Conservation (phyloP, 441 rosid species). For the Pelargonium cotyledonis region DNA sequence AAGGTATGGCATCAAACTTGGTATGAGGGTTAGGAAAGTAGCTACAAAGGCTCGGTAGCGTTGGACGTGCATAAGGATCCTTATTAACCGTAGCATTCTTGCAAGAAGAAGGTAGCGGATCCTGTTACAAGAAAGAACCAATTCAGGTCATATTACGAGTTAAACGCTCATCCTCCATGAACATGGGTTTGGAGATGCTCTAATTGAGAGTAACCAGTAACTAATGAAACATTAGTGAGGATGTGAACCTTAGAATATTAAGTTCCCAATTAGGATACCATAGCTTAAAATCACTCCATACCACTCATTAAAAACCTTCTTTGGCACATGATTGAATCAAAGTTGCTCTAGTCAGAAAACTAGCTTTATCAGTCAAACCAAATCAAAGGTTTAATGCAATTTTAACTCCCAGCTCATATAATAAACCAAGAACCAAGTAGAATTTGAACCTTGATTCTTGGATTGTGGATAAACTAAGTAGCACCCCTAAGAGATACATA, state of each 20-base stretch:
- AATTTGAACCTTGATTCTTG: background rate
- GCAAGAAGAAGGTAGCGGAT: slow-evolving; percentile 97
- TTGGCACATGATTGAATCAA: background rate
- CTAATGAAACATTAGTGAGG: slow-evolving; percentile 8
- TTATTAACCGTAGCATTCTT: slow-evolving; percentile 81
- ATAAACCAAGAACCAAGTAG: too few species aligned
- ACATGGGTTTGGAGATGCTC: background rate
- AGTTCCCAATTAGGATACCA: background rate
- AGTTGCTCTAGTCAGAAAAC: background rate
- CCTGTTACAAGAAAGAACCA: slow-evolving; percentile 42
- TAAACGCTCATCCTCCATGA: background rate
- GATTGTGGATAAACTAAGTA: background rate
- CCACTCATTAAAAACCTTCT: background rate
- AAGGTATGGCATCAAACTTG: slow-evolving; percentile 92
- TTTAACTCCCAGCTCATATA: background rate
- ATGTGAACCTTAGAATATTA: background rate
- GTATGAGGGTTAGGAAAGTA: slow-evolving; percentile 82
- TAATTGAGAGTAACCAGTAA: background rate
- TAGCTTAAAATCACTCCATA: background rate
- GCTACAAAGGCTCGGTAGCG: slow-evolving; percentile 85
- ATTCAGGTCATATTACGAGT: background rate
- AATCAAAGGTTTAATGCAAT: background rate
- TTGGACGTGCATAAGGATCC: slow-evolving; percentile 74
- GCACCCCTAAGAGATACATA: background rate
- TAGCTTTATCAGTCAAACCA: background rate